Evolutionary conservation across 257 asterid genomes (phyloP).

Genomic region (Solanum lignicaule): DNA sequence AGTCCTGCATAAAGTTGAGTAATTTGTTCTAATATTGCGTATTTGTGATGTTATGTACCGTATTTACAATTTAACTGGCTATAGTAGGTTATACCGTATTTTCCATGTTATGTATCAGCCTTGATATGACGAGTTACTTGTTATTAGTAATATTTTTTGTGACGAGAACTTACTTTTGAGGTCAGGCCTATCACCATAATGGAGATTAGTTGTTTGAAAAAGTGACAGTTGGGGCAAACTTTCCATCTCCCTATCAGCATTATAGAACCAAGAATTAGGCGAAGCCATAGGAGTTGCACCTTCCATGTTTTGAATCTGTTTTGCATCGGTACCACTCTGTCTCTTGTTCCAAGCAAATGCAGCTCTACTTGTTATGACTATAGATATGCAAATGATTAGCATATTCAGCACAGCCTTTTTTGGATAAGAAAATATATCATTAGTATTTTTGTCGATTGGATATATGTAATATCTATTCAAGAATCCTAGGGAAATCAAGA

Average conservation of each 20-base stretch:
- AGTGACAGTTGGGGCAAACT: constrained; percentile 60
- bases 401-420: constrained; percentile 28
- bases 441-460: constrained; percentile 52
- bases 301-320: constrained; percentile 48
- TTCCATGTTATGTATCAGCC: neutral
- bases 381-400: constrained; percentile 34
- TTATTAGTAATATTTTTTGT: neutral
- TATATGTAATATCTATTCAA: constrained; percentile 41
- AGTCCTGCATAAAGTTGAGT: constrained; percentile 22
- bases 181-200: constrained; percentile 71
- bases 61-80: neutral
- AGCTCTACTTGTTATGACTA: constrained; percentile 24
- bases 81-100: neutral
- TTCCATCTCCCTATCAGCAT: constrained; percentile 63
- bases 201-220: constrained; percentile 40
- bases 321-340: constrained; percentile 18
- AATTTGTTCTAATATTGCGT: neutral
- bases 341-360: constrained; percentile 57
- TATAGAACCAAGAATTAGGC: constrained; percentile 41
- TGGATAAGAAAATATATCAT: constrained; percentile 28
- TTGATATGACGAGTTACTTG: neutral
- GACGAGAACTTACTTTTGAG: constrained; percentile 46
- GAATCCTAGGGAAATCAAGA: constrained; percentile 39
- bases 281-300: constrained; percentile 52
- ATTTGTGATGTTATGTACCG: neutral